Evolutionary conservation across 345 rosid species (phyloP), one percentile per base, ranked within the genome.

Genomic region (Moricandia arvensis): DNA sequence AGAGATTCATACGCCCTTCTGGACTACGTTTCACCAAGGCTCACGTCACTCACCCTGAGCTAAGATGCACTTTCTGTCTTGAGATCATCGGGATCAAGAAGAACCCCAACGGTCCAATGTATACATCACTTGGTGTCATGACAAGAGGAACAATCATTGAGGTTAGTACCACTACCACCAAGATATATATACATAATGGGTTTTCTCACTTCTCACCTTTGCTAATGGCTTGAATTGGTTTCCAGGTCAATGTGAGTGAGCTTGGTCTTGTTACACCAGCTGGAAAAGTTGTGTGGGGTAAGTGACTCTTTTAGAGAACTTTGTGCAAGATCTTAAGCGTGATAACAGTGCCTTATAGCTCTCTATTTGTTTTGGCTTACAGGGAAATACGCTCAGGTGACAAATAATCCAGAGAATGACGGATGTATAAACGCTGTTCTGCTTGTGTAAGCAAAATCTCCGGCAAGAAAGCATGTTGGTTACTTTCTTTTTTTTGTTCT

Each of bases 321-420:
- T 21, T 30, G 0, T 33, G 8, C 4, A 68, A 66, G 8, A n/a
- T 58, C 3, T 13, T 66, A 9, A 30, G 58, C 33, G 33, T 59
- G 15, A 38, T 65, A 4, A 13, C 71, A 24, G 26, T 15, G 47
- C 0, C 8, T 65, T 21, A 21, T 54, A 47, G 7, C 63, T 13
- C 17, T n/a, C 3, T 37, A 8, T 57, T 53, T 9, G 16, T 24
- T 53, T 30, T 75, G 21, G 81, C 34, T 0, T 85, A 74, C 91
- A 93, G 96, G 98, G 33, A 94, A 94, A 69, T 89, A 90, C 67
- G 98, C 96, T 17, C 98, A 91, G 69, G 94, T 91, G 79, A 94
- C 96, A 1, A 94, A 91, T 64, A 87, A 94, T 78, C 98, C 97
- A 2, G 97, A 93, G 85, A 85, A 85, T 15, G 97, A 93, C 27